Evolutionary conservation across 2,329 filamentous ascomycete species (phyloP).

Genomic region (Aureobasidium zeae): DNA sequence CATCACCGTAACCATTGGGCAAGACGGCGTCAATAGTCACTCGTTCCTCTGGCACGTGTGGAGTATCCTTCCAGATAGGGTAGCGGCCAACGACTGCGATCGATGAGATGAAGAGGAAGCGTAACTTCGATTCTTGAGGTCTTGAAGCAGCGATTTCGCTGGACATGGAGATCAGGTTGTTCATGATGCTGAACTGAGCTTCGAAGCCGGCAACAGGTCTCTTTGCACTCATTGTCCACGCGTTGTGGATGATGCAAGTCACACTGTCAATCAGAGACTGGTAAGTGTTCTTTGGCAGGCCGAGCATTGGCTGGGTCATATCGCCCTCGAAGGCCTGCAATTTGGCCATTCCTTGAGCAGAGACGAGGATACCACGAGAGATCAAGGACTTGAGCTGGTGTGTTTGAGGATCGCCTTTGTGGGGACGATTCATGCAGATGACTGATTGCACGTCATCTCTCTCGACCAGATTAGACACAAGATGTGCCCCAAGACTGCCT

Average conservation of each 20-base stretch:
- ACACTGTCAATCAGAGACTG: slow-evolving; percentile 29
- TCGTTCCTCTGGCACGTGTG: slow-evolving; percentile 37
- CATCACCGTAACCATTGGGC: slow-evolving; percentile 44
- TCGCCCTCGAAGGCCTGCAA: slow-evolving; percentile 42
- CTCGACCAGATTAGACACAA: slow-evolving; percentile 27
- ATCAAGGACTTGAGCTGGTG: slow-evolving; percentile 33
- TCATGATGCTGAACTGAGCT: slow-evolving; percentile 42
- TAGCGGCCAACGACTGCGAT: slow-evolving; percentile 34
- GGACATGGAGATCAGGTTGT: slow-evolving; percentile 42
- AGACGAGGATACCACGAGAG: too few relatives aligned
- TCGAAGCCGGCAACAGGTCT: slow-evolving; percentile 42
- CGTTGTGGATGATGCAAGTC: slow-evolving; percentile 47
- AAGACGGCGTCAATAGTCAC: slow-evolving; percentile 34
- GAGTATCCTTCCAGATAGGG: slow-evolving; percentile 20
- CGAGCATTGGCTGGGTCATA: slow-evolving; percentile 40
- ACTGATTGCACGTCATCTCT: slow-evolving; percentile 27
- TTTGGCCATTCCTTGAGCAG: slow-evolving; percentile 31
- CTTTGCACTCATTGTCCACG: slow-evolving; percentile 48
- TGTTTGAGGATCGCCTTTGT: slow-evolving; percentile 21
- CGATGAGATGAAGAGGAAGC: slow-evolving; percentile 37
- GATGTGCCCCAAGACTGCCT: slow-evolving; percentile 33
- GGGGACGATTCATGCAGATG: slow-evolving; percentile 41
- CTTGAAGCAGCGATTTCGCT: slow-evolving; percentile 27
- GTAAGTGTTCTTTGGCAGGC: slow-evolving; percentile 36
- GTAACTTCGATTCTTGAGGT: slow-evolving; percentile 23